Evolutionary conservation across 108 stramenopile species (phyloP), one percentile per base, ranked within the genome.

Genomic region (Cylindrotheca closterium): DNA sequence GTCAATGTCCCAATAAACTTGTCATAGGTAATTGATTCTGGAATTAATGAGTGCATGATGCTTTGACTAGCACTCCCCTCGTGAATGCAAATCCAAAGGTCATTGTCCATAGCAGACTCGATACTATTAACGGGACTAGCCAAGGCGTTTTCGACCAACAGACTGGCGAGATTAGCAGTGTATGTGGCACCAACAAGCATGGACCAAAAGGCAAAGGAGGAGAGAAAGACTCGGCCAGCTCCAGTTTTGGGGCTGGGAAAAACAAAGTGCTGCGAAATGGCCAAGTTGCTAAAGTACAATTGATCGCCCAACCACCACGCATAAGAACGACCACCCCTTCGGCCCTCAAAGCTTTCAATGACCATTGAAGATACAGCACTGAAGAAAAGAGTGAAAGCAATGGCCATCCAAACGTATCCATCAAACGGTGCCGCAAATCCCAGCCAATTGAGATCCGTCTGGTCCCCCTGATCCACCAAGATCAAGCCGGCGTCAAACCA

Each of bases 161-260:
- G 21, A 29, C 51, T 52, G n/a, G 63, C 63, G 19, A 53, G 10
- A 33, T 64, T 64, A 0, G 63, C 63, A 7, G 63, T 64, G 33
- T 64, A 64, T 0, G 63, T 50, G 21, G 63, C 63, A 48, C 37
- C 37, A 15, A 42, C 15, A 7, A 42, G 15, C 37, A 42, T 42
- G 37, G 37, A 7, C 37, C 37, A 42, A 42, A 42, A 42, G 37
- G 37, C 37, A 42, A 42, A 42, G 37, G 37, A 42, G 15, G 10
- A 10, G 7, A 42, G 37, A 42, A 42, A 42, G 37, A 42, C 15
- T 15, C 37, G 37, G 7, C 37, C 37, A 7, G 37, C 37, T 7
- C 37, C 37, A 15, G 37, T 10, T 42, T 10, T 42, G 37, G 37
- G 37, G 15, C 15, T 42, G 37, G 7, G 10, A 42, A 10, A 42